phyloP scores from a whole-genome alignment of 2,329 filamentous ascomycete genomes.

The Cladophialophora carrionii region DNA sequence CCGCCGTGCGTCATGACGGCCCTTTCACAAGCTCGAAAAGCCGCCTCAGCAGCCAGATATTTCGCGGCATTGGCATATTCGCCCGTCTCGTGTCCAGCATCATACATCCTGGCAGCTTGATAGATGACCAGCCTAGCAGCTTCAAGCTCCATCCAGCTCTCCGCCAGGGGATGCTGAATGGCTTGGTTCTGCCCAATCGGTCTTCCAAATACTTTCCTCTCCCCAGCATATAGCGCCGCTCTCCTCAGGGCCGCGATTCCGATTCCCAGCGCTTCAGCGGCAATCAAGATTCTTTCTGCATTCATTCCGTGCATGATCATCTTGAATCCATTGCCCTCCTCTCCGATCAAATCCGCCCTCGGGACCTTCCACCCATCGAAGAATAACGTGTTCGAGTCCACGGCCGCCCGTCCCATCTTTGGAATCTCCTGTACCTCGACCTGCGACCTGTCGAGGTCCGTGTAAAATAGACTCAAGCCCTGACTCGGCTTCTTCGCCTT shows the following conservation, averaged over 20 bases:
- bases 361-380: conserved; percentile 53
- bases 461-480: conserved; percentile 53
- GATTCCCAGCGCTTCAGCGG: conserved; percentile 49
- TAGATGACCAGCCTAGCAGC: conserved; percentile 65
- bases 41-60: conserved; percentile 63
- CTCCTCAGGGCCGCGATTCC: conserved; percentile 51
- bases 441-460: conserved; percentile 45
- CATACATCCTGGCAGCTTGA: conserved; percentile 63
- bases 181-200: conserved; percentile 64
- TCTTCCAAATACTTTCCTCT: conserved; percentile 58
- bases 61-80: conserved; percentile 62
- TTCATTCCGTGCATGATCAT: conserved; percentile 50
- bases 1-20: conserved; percentile 63
- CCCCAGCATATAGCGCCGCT: conserved; percentile 53
- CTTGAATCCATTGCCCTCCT: conserved; percentile 52
- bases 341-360: conserved; percentile 46
- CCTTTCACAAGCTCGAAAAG: conserved; percentile 63
- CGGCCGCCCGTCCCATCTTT: conserved; percentile 52
- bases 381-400: conserved; percentile 52
- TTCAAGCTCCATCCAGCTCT: conserved; percentile 64
- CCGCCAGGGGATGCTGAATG: conserved; percentile 62
- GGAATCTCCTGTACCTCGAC: conserved; percentile 51
- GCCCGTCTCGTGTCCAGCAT: conserved; percentile 56
- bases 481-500: conserved; percentile 49
- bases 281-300: conserved; percentile 46